A percentile compares a stretch with the other conserved stretches of the same genome.
These are phyloP conservation scores for Fusarium continuum DNA, from an alignment of 2,329 filamentous ascomycete genomes.

Conservation along the genomic window DNA sequence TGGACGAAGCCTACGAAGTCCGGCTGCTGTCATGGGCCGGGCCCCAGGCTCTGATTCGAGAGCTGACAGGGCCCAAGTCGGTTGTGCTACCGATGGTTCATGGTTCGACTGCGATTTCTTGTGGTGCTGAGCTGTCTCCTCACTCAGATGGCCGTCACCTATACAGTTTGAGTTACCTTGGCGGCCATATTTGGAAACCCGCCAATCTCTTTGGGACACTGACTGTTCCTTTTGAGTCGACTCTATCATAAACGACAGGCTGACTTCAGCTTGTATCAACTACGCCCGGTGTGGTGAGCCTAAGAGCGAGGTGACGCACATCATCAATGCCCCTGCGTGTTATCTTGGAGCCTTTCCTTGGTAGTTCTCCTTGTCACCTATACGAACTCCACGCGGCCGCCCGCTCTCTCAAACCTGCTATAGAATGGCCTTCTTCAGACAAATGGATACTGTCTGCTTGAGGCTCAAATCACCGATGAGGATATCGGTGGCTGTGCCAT, in stretches of 20 bases:
- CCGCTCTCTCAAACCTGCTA: neutral
- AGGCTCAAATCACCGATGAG: conserved; percentile 35
- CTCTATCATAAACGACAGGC: neutral
- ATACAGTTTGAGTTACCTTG: neutral
- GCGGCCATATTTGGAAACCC: conserved; percentile 1
- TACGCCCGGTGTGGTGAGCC: neutral
- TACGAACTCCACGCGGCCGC: neutral
- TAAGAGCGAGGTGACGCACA: neutral
- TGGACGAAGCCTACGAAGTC: conserved; percentile 13
- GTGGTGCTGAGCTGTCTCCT: neutral
- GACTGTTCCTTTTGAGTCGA: neutral
- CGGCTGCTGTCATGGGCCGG: neutral
- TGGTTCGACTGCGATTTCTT: neutral
- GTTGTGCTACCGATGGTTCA: conserved; percentile 21
- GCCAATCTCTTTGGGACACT: neutral
- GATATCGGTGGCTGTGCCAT: neutral
- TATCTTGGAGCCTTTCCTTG: neutral
- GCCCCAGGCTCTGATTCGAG: neutral
- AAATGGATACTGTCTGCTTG: conserved; percentile 19
- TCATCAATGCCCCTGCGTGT: neutral
- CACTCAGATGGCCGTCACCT: neutral
- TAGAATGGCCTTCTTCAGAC: conserved; percentile 11
- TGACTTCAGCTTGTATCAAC: conserved; percentile 2
- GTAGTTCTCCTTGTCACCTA: neutral
- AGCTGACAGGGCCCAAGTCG: conserved; percentile 22